These are phyloP conservation scores for Mucuna pruriens DNA, from an alignment of 306 rosid genomes.

Conservation along the genomic window DNA sequence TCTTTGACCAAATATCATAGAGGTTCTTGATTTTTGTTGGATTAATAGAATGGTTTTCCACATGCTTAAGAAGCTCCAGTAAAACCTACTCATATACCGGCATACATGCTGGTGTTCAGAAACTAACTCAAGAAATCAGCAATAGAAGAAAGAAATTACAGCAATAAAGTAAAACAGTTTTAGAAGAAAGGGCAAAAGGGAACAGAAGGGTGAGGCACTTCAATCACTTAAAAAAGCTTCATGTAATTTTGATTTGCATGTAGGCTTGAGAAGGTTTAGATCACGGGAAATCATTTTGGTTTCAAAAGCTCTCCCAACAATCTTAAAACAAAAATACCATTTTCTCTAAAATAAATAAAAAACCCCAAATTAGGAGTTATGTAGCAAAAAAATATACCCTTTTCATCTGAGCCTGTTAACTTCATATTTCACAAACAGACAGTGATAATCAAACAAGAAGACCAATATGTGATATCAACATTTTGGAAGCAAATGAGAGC, in stretches of 20 bases:
- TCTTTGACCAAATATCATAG: constrained; percentile 70
- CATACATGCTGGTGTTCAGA: constrained; percentile 28
- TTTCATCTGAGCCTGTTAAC: background rate
- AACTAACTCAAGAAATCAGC: constrained; percentile 22
- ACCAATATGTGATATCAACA: background rate
- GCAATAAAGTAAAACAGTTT: background rate
- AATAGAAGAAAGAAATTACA: constrained; percentile 32
- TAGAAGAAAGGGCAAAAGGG: background rate
- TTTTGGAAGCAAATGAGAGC: constrained; percentile 13
- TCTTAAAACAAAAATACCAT: too few species aligned
- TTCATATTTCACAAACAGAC: background rate
- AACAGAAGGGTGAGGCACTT: background rate
- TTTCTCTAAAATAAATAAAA: too few species aligned
- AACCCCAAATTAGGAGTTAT: too few species aligned
- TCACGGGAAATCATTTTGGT: too few species aligned
- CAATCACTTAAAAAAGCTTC: background rate
- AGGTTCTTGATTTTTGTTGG: constrained; percentile 51
- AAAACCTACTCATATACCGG: constrained; percentile 52
- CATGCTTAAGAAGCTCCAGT: constrained; percentile 63
- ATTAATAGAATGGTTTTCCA: constrained; percentile 35
- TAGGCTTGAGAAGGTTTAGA: background rate
- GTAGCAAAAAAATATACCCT: too few species aligned
- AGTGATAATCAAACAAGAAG: background rate
- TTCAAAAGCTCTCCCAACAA: too few species aligned
- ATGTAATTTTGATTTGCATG: background rate